Evolutionary conservation across 805 yeast genomes (phyloP), one percentile per base, ranked within the genome.

Genomic region (Candida coquimbonensis): DNA sequence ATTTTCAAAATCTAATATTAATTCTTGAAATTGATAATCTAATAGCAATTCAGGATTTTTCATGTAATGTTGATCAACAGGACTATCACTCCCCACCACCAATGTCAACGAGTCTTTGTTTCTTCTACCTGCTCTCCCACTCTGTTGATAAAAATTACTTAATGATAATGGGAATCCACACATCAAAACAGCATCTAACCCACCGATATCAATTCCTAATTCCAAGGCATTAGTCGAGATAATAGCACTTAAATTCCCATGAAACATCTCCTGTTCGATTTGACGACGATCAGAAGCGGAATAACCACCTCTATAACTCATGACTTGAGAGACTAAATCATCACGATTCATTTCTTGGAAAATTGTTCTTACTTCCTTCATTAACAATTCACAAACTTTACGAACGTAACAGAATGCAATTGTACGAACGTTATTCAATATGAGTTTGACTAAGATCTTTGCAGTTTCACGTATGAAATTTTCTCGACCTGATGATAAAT

Each of bases 231-330:
- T 89, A 0, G 99, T 93, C 0, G 99, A 91, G 5, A 93, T 79
- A 26, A 95, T 86, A 0, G 96, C 97, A 48, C 82, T 72, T 26
- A 93, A 64, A 45, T 81, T 78, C 1, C 98, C 97, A 51, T 76
- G 77, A 60, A 93, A 93, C 96, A 93, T 87, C 54, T 86, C 87
- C 40, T 74, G 72, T 62, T 93, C 99, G 47, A 93, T 91, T 45
- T 79, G 74, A 52, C 99, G 75, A 52, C 99, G 73, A 57, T 91
- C 98, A 2, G 75, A 65, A 2, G 90, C 81, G 4, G 95, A 79
- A 59, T 93, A 93, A 1, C 99, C 99, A 34, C 98, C 99, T 52
- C 99, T 70, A 56, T 93, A 93, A 43, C 95, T 80, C 95, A 88
- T 87, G 4, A 90, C 83, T 47, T 82, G 83, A n/a, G 77, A 67